These are phyloP conservation scores for Phaeoacremonium minimum DNA, from an alignment of 2,329 filamentous ascomycete species.

Conservation along the genomic window DNA sequence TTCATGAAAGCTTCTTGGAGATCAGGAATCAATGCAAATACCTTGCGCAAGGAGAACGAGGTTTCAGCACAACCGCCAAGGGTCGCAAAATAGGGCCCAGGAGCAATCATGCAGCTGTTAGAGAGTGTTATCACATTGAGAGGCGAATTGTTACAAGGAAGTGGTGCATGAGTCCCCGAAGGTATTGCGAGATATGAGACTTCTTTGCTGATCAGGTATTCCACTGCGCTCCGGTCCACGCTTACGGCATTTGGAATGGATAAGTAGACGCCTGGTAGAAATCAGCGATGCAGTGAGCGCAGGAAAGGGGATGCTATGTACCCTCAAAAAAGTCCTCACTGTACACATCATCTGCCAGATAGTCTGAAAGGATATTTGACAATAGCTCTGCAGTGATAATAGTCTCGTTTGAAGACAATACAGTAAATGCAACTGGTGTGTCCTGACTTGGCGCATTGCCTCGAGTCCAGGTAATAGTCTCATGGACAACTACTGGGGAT, in stretches of 20 bases:
- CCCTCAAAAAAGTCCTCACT: background rate
- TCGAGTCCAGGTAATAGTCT: background rate
- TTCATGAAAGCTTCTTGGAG: background rate
- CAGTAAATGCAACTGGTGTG: background rate
- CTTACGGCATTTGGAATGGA: background rate
- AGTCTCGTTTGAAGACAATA: background rate
- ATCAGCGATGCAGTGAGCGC: background rate
- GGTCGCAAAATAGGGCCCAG: background rate
- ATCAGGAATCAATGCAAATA: background rate
- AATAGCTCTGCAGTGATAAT: background rate
- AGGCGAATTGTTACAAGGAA: background rate
- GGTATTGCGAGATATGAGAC: background rate
- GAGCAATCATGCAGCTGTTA: background rate
- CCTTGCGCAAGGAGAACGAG: background rate
- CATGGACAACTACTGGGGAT: background rate
- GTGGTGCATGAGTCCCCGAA: background rate
- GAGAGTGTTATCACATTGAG: background rate
- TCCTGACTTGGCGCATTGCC: background rate
- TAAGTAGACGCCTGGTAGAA: background rate
- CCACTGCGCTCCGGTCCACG: background rate
- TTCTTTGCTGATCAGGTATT: background rate
- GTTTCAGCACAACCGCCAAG: background rate
- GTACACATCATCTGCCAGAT: background rate
- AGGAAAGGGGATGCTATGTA: background rate
- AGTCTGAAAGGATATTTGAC: background rate